Evolutionary conservation across 306 rosid species (phyloP).

Genomic region (Vigna mungo): DNA sequence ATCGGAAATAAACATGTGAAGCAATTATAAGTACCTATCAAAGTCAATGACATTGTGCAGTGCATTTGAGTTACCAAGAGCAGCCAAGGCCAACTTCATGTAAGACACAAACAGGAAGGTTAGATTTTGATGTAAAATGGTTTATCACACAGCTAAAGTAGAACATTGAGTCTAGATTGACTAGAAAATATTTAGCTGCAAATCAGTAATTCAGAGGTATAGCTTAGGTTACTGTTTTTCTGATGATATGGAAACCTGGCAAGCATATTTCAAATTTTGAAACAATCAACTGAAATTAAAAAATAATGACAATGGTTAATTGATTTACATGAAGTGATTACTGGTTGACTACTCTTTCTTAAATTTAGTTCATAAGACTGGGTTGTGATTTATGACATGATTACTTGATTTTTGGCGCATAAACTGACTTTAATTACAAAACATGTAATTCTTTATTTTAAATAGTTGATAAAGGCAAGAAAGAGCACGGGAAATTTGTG

Average conservation of each 20-base stretch:
- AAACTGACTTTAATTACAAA: not conserved
- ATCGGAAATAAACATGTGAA: constrained; percentile 27
- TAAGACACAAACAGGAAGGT: constrained; percentile 37
- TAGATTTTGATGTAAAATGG: constrained; percentile 25
- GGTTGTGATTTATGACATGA: not conserved
- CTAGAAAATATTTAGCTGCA: constrained; percentile 11
- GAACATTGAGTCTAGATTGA: constrained; percentile 14
- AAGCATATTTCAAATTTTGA: constrained; percentile 12
- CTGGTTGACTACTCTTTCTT: not conserved
- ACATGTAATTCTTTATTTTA: not conserved
- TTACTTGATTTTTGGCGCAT: not conserved
- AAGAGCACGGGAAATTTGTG: not conserved
- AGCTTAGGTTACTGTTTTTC: not conserved
- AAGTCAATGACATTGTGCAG: constrained; percentile 69
- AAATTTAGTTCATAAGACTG: constrained; percentile 18
- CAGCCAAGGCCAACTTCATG: constrained; percentile 85
- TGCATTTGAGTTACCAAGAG: constrained; percentile 73
- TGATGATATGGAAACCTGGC: not conserved
- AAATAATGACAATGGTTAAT: not conserved
- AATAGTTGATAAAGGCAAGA: not conserved
- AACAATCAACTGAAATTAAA: constrained; percentile 2
- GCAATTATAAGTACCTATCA: constrained; percentile 59
- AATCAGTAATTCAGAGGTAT: not conserved
- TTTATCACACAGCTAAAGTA: constrained; percentile 18
- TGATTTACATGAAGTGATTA: not conserved